Base-by-base conservation (phyloP, 768 basidiomycete genomes). In the Xanthoconium purpureum region DNA sequence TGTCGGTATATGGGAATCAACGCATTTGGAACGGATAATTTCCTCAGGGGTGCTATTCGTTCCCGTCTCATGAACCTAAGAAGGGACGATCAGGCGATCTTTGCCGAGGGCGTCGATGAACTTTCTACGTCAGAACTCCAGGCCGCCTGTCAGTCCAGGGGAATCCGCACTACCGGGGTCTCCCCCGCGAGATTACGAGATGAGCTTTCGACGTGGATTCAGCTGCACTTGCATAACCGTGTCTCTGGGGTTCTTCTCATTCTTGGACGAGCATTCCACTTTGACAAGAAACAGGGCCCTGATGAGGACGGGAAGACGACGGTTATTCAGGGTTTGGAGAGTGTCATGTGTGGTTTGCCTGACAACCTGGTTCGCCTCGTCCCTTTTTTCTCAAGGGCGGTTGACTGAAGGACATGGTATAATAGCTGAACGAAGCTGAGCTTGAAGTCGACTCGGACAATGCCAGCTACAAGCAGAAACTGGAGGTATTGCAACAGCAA, bases 21-120 rank as follows among this genome's bases (percentile, higher is more conserved):
- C 74, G 95, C 96, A 3, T 99, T 98, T 67, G 97, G 97, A 44
- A 98, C 96, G 15, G 97, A 99, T 74, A 98, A 98, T 75, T 98
- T 97, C 76, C 80, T 99, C 43, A 89, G 96, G 45, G 93, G 93
- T 36, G 85, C 89, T 36, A 91, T 99, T 69, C 88, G 93, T 28
- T 83, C 84, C 42, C 84, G 93, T 30, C 78, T 99, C 28, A 77
- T 88, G 60, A 81, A 89, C 65, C 81, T 99, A 61, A 83, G 94
- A 51, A 82, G 89, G 42, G 97, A 99, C 66, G 96, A 99, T 75
- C 88, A 98, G 74, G 84, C 89, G 50, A 99, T 99, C 63, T 78
- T 90, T 61, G 72, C 80, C 2, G 96, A 99, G 75, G 94, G 94
- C 45, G 86, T 96, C 54, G 90, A 95, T 61, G 85, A 88, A 47